phyloP scores from a whole-genome alignment of 495 filamentous ascomycete genomes.

The Penicillium taxi region DNA sequence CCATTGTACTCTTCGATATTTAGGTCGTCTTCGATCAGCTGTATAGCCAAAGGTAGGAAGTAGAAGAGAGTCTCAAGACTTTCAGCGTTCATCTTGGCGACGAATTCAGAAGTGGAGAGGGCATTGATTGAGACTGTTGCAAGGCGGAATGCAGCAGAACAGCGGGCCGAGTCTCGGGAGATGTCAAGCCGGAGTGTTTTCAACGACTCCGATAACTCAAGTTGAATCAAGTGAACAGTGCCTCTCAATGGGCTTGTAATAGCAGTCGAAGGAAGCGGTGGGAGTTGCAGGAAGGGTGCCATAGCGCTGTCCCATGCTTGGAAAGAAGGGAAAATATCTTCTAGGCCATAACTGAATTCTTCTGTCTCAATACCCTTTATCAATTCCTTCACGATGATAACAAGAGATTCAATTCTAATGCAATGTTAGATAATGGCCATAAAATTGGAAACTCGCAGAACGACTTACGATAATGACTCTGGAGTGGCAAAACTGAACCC shows the following conservation, averaged over 20 bases:
- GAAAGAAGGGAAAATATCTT: slow-evolving; percentile 41
- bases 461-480: slow-evolving; percentile 47
- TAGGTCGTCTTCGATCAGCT: slow-evolving; percentile 57
- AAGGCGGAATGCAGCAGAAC: slow-evolving; percentile 66
- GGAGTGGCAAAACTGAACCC: slow-evolving; percentile 42
- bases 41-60: slow-evolving; percentile 45
- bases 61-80: slow-evolving; percentile 34
- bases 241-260: slow-evolving; percentile 66
- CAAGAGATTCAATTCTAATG: slow-evolving; percentile 44
- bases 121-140: slow-evolving; percentile 56
- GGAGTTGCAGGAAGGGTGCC: slow-evolving; percentile 46
- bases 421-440: not conserved
- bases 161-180: slow-evolving; percentile 55
- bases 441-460: not conserved
- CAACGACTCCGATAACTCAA: slow-evolving; percentile 20
- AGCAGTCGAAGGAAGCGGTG: slow-evolving; percentile 55
- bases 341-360: slow-evolving; percentile 22
- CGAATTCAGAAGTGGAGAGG: slow-evolving; percentile 31
- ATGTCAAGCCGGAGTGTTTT: slow-evolving; percentile 22
- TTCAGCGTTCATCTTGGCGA: slow-evolving; percentile 20
- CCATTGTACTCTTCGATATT: slow-evolving; percentile 49
- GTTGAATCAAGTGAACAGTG: slow-evolving; percentile 55
- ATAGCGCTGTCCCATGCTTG: slow-evolving; percentile 48
- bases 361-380: slow-evolving; percentile 30
- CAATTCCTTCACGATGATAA: slow-evolving; percentile 45